Evolutionary conservation across 352 stramenopile genomes (phyloP).

Genomic region (Phytophthora multivora): DNA sequence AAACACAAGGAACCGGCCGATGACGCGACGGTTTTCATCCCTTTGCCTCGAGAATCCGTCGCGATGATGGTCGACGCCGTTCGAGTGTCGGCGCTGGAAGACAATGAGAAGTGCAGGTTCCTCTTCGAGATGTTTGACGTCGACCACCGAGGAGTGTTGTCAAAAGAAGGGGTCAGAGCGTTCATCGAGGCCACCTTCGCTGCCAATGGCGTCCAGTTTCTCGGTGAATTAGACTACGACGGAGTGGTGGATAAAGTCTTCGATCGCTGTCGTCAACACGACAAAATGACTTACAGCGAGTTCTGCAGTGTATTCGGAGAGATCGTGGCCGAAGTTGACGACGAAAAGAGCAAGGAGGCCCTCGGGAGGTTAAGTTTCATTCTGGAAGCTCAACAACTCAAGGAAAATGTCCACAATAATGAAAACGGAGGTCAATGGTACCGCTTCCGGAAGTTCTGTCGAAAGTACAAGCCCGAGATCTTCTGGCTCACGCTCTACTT

Average conservation of each 20-base stretch:
- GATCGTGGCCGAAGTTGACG: conserved; percentile 5
- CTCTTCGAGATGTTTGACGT: conserved; percentile 75
- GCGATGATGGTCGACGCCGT: conserved; percentile 64
- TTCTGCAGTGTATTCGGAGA: conserved; percentile 32
- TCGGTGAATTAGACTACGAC: conserved; percentile 55
- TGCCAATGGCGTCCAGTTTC: conserved; percentile 57
- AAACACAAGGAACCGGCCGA: conserved; percentile 9
- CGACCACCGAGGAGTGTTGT: conserved; percentile 46
- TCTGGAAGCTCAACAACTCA: conserved; percentile 6
- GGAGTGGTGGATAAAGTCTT: conserved; percentile 61
- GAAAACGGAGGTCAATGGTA: conserved; percentile 23
- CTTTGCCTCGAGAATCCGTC: conserved; percentile 56
- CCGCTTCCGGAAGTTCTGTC: conserved; percentile 40
- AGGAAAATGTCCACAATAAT: conserved; percentile 15
- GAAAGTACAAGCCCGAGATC: conserved; percentile 57
- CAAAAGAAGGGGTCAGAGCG: conserved; percentile 49
- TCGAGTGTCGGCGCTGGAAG: conserved; percentile 44
- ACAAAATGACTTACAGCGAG: conserved; percentile 62
- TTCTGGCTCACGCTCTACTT: conserved; percentile 56
- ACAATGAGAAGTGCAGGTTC: conserved; percentile 68
- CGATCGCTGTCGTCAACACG: conserved; percentile 35
- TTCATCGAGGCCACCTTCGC: conserved; percentile 68
- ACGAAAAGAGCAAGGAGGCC: conserved; percentile 24
- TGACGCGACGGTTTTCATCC: conserved; percentile 29
- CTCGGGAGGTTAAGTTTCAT: conserved; percentile 7